Evolutionary conservation across 2,329 filamentous ascomycete genomes (phyloP).

Genomic region (Botrytis aclada): DNA sequence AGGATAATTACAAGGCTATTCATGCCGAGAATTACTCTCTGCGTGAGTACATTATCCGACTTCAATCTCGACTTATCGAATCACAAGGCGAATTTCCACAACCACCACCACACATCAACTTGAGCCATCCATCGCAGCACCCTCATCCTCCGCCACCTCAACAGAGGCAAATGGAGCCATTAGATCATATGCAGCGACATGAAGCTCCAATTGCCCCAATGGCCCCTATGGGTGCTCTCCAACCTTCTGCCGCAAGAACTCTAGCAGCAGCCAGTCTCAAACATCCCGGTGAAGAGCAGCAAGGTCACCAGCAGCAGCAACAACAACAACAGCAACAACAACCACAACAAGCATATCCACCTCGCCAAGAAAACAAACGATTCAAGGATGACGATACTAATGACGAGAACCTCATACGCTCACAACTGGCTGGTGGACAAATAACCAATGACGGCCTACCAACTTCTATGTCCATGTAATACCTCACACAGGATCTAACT

Average conservation of each 20-base stretch:
- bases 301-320: slow-evolving; percentile 27
- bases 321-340: slow-evolving; percentile 27
- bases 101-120: slow-evolving; percentile 74
- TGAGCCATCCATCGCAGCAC: slow-evolving; percentile 59
- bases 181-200: slow-evolving; percentile 28
- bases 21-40: slow-evolving; percentile 88
- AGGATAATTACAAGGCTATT: slow-evolving; percentile 73
- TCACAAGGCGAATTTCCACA: slow-evolving; percentile 79
- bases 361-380: slow-evolving; percentile 27
- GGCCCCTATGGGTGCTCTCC: slow-evolving; percentile 39
- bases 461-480: slow-evolving; percentile 28
- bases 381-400: slow-evolving; percentile 45
- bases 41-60: slow-evolving; percentile 85
- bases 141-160: slow-evolving; percentile 39
- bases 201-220: slow-evolving; percentile 37
- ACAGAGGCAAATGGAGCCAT: slow-evolving; percentile 31
- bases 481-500: background rate
- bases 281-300: slow-evolving; percentile 29
- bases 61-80: slow-evolving; percentile 84
- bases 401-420: slow-evolving; percentile 52
- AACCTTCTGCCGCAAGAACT: slow-evolving; percentile 38
- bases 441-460: slow-evolving; percentile 37
- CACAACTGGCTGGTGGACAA: slow-evolving; percentile 45
- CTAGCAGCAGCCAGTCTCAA: slow-evolving; percentile 38
- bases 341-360: slow-evolving; percentile 1